A percentile compares a stretch with the other conserved stretches of the same genome.
Evolutionary conservation across 805 yeast genomes (phyloP).

Genomic region (Monosporozyma unispora): DNA sequence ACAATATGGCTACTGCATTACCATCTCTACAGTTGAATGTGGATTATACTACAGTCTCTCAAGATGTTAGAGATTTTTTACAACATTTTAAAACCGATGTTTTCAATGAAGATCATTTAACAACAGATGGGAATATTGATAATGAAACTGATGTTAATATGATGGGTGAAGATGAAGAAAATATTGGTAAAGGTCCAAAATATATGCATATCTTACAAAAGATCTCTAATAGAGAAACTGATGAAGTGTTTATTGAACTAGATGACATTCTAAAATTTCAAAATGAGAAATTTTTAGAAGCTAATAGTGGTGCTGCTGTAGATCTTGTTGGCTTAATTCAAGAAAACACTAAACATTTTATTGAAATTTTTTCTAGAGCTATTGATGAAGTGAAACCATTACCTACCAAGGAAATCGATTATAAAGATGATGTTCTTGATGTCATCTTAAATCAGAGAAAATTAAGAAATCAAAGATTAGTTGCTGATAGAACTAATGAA

Average conservation of each 20-base stretch:
- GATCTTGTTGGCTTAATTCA: conserved; percentile 35
- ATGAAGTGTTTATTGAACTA: conserved; percentile 63
- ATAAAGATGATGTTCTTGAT: conserved; percentile 84
- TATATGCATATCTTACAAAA: conserved; percentile 67
- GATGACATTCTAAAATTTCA: conserved; percentile 77
- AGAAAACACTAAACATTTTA: conserved; percentile 69
- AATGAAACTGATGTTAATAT: conserved; percentile 24
- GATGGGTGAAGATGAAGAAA: conserved; percentile 21
- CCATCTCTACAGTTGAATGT: conserved; percentile 64
- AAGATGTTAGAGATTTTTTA: conserved; percentile 55
- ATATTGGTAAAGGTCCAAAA: conserved; percentile 47
- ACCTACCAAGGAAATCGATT: conserved; percentile 72
- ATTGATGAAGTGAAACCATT: conserved; percentile 76
- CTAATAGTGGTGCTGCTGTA: conserved; percentile 10
- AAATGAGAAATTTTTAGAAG: conserved; percentile 32
- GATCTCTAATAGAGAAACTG: conserved; percentile 73
- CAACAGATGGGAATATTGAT: conserved; percentile 20
- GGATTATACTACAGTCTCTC: conserved; percentile 60
- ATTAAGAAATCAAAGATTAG: conserved; percentile 66
- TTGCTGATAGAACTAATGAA: conserved; percentile 60
- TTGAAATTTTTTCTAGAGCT: conserved; percentile 64
- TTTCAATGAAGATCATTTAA: conserved; percentile 9
- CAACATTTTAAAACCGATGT: conserved; percentile 46
- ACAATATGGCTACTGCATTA: conserved; percentile 32
- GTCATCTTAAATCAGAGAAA: conserved; percentile 86